Conservation (phyloP, 257 asterid species). For the Anisodus acutangulus region DNA sequence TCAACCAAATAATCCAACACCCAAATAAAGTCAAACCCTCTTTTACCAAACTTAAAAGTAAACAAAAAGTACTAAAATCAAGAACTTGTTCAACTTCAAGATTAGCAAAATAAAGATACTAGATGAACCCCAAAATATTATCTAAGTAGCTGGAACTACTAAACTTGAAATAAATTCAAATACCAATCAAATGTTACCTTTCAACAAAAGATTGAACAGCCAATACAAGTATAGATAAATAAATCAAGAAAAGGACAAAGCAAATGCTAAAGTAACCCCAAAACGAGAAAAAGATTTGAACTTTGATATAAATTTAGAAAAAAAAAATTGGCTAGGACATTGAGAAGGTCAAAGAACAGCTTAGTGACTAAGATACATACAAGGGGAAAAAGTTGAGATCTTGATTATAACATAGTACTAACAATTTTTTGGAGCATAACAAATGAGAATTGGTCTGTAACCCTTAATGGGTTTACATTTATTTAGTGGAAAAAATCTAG, state of each 20-base stretch:
- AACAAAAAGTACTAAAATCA: conserved; percentile 8
- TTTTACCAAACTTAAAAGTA: background rate
- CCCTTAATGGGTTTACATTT: conserved; percentile 37
- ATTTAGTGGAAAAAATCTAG: conserved; percentile 14
- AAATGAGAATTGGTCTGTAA: conserved; percentile 37
- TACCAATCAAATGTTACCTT: background rate
- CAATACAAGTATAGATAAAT: background rate
- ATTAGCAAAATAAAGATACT: background rate
- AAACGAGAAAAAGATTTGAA: background rate
- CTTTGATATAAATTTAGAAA: background rate
- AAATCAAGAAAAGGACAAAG: conserved; percentile 7
- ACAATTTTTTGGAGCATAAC: background rate
- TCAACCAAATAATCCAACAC: background rate
- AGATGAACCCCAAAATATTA: background rate
- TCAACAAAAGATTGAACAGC: conserved; percentile 2
- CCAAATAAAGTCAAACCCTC: conserved; percentile 11
- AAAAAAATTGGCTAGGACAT: background rate
- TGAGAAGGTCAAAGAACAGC: conserved; percentile 38
- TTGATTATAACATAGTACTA: conserved; percentile 40
- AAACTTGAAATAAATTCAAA: background rate
- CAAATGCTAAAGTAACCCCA: background rate
- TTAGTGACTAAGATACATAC: conserved; percentile 25
- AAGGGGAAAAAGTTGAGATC: conserved; percentile 46
- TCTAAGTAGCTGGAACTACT: background rate
- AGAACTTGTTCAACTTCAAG: background rate